Evolutionary conservation across 2,329 filamentous ascomycete genomes (phyloP), one percentile per base, ranked within the genome.

Genomic region (Botrytis porri): DNA sequence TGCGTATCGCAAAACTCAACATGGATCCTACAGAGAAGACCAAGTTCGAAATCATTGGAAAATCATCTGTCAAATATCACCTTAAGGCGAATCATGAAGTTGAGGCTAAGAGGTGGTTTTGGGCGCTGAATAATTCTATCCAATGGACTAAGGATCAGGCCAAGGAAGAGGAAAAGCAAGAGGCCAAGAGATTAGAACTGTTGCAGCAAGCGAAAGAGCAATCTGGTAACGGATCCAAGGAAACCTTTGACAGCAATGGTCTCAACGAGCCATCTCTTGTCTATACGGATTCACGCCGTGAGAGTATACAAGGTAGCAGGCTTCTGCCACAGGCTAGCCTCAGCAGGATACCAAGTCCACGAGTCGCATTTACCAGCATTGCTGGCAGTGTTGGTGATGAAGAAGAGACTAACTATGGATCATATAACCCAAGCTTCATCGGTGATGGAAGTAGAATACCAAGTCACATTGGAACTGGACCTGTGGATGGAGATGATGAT

Each of bases 21-120:
- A 98, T 99, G 95, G 97, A 97, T 80, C 88, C 95, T 0, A 94
- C 98, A 77, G 96, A 99, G 81, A 99, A 98, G 85, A 95, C 95
- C 63, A 94, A 95, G 74, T 98, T 99, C 79, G 96, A 99, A 80
- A 98, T 99, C 70, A 93, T 95, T 75, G 96, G 96, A 70, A 99
- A 99, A 83, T 98, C 95, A 1, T 98, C 95, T 0, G 96, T 99
- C 81, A 99, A 98, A 83, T 99, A 99, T 81, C 95, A 97, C 66
- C 87, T 99, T 70, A 98, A 97, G 82, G 96, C 96, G 0, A 99
- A 99, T 80, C 96, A 99, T 82, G 93, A 98, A 80, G 95, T 98
- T 41, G 96, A 99, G 82, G 95, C 96, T 9, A 99, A 99, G 83
- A 89, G 96, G 72, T 99, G 96, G 96, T 99, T 97, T 83, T 99